A percentile compares a stretch with the other conserved stretches of the same genome.
Conservation (phyloP, 441 rosid genomes). For the Metrosideros polymorpha region DNA sequence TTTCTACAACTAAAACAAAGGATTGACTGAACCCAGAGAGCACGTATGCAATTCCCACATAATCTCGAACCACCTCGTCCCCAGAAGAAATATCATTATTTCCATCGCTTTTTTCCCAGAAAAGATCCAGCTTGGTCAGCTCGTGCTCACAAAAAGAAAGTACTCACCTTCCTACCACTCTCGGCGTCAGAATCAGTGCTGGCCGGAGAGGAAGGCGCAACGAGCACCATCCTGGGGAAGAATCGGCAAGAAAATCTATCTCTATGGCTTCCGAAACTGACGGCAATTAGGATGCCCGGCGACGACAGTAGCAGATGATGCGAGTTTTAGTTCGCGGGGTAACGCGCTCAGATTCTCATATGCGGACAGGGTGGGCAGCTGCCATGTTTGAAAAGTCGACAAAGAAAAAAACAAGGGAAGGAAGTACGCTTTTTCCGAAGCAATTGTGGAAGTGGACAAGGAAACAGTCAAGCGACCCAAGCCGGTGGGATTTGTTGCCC, state of each 20-base stretch:
- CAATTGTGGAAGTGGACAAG: neutral
- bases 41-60: neutral
- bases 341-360: accelerated
- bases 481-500: neutral
- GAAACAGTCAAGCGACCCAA: neutral
- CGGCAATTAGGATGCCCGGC: neutral
- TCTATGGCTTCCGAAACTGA: neutral
- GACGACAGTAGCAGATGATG: neutral
- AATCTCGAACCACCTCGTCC: neutral
- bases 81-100: neutral
- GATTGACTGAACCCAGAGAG: neutral
- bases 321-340: neutral
- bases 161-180: neutral
- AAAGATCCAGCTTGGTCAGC: neutral
- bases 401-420: neutral
- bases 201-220: neutral
- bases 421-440: neutral
- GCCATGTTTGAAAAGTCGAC: neutral
- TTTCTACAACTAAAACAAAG: neutral
- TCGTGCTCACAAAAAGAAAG: neutral
- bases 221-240: neutral
- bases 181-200: neutral
- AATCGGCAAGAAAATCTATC: neutral
- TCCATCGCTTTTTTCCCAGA: neutral
- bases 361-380: neutral